Percentiles rank a stretch among this genome's conserved stretches.
phyloP scores from a whole-genome alignment of 129 eudicot species.

The Escallonia herrerae region DNA sequence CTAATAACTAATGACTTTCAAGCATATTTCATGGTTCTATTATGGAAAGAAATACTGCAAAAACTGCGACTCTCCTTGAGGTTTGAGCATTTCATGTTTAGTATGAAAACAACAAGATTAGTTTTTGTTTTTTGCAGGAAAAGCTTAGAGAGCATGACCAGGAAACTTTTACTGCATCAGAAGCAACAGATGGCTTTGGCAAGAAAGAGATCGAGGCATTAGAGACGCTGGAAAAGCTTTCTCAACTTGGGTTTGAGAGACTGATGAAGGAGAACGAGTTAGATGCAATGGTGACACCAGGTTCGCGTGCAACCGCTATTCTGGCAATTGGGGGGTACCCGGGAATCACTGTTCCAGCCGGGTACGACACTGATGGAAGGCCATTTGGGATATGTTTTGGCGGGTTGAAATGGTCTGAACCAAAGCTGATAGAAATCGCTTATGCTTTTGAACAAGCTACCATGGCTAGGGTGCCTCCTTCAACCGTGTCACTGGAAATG shows the following conservation, averaged over 20 bases:
- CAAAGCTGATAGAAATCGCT: constrained; percentile 41
- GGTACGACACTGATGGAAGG: constrained; percentile 27
- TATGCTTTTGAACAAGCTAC: constrained; percentile 60
- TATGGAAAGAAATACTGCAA: too few species aligned
- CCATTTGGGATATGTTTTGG: constrained; percentile 48
- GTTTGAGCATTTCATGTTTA: background rate
- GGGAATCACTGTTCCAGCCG: constrained; percentile 45
- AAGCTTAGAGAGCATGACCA: constrained; percentile 25
- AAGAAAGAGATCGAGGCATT: constrained; percentile 15
- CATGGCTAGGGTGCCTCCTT: constrained; percentile 29
- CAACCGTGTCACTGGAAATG: background rate
- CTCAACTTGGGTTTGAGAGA: constrained; percentile 34
- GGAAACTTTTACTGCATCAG: constrained; percentile 24
- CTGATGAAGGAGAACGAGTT: constrained; percentile 28
- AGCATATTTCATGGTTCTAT: too few species aligned
- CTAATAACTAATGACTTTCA: too few species aligned
- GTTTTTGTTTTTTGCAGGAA: constrained; percentile 22
- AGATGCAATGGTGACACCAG: constrained; percentile 43
- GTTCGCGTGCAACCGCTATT: constrained; percentile 17
- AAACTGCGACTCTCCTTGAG: too few species aligned
- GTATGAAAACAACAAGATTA: background rate
- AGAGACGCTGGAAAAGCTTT: constrained; percentile 13
- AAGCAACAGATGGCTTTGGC: constrained; percentile 35
- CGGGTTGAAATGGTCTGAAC: constrained; percentile 38
- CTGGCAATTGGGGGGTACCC: constrained; percentile 48